A percentile compares a stretch with the other conserved stretches of the same genome.
phyloP scores from a whole-genome alignment of 148 eudicot species.

The Nyssa sinensis region DNA sequence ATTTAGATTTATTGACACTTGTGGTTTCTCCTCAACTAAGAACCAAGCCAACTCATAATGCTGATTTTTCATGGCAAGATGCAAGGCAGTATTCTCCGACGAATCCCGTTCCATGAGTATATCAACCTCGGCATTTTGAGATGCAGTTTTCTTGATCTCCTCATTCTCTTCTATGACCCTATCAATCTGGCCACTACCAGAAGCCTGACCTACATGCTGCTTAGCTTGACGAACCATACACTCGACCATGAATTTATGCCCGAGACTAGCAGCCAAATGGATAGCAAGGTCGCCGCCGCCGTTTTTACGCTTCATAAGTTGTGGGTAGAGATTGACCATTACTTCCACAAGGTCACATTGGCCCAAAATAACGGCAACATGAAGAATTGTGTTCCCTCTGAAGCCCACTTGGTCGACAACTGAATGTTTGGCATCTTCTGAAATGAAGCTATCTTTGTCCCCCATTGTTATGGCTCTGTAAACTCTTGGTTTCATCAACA shows the following conservation, averaged over 20 bases:
- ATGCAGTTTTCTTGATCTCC: too few species aligned
- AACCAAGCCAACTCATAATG: neutral
- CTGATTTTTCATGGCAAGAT: neutral
- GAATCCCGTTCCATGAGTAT: neutral
- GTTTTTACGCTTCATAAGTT: constrained; percentile 17
- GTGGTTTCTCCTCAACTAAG: neutral
- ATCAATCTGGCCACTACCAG: too few species aligned
- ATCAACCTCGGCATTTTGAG: neutral
- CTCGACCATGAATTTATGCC: neutral
- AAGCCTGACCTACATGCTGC: too few species aligned
- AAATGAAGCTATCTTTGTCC: constrained; percentile 4
- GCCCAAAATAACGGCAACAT: neutral
- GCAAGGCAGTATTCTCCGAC: constrained; percentile 10
- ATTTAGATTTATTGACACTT: constrained; percentile 11
- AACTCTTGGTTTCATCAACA: neutral
- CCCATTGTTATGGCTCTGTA: too few species aligned
- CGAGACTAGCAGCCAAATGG: constrained; percentile 20
- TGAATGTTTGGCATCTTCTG: neutral
- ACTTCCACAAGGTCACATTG: neutral
- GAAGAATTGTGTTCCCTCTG: constrained; percentile 20
- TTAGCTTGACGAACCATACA: neutral
- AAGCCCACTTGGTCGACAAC: constrained; percentile 13
- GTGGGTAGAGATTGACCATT: constrained; percentile 3
- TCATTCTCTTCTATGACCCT: too few species aligned
- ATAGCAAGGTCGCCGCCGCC: constrained; percentile 4